Evolutionary conservation across 179 eudicot species (phyloP), one percentile per base, ranked within the genome.

Genomic region (Corrigiola litoralis): DNA sequence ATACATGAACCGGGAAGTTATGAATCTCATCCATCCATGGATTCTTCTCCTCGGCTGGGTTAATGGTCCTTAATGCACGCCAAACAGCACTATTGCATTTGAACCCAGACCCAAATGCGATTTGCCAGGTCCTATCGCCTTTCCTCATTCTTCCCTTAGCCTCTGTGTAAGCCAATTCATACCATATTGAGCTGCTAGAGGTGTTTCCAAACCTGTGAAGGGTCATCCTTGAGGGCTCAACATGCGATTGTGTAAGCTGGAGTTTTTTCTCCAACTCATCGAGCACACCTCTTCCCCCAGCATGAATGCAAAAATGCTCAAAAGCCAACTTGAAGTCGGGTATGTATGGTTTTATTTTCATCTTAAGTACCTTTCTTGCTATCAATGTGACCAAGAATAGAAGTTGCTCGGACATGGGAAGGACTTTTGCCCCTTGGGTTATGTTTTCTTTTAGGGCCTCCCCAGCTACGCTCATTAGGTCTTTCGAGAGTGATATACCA

Each of bases 1-100:
- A 75, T 28, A 75, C 51, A 21, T 61, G 46, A 7, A 75, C 75
- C 2, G 79, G 79, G 8, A 51, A 75, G 1, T 70, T 60, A 17
- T 75, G 21, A 60, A 75, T 75, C 58, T 75, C 79, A 60, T 75
- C 75, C 23, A 75, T 60, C 79, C 79, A 75, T 51, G 79, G 79
- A 23, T 60, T 75, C 27, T 75, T 66, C 55, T 75, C 79, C 51
- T 60, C 54, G 25, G 72, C 53, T 0, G 72, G 75, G 18, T 75
- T 66, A 45, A 75, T 66, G 0, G 79, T 75, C 75, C 40, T 70
- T 41, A 75, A 66, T 1, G 79, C 75, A 2, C 49, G 46, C 79
- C 79, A 75, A 11, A 75, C 79, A 0, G 79, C 79, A 20, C 79
- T 75, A 34, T 75, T 75, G 61, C 79, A 75, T 41, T 75, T 75